These are phyloP conservation scores for Nyctanthes arbortristis DNA, from an alignment of 257 asterid species.

Conservation along the genomic window DNA sequence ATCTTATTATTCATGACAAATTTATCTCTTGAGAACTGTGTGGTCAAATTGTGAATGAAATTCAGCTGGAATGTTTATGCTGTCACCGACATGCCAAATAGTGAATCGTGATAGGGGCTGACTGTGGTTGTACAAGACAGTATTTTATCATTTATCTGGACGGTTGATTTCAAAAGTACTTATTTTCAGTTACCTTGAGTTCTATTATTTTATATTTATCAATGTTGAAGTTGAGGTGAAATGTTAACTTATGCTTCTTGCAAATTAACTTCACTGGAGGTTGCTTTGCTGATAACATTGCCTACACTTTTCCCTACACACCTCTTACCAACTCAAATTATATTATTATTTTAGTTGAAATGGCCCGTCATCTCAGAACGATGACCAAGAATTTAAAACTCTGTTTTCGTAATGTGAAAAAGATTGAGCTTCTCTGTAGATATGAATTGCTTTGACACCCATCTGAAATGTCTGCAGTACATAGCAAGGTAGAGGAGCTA, in stretches of 20 bases:
- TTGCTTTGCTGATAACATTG: neutral
- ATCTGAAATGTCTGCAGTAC: slow-evolving; percentile 64
- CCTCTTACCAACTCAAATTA: neutral
- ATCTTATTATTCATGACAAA: neutral
- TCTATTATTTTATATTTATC: neutral
- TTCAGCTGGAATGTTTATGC: neutral
- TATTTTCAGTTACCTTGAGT: neutral
- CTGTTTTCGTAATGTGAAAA: neutral
- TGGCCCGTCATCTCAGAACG: neutral
- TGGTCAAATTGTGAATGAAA: neutral
- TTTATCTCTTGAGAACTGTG: neutral
- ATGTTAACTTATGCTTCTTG: neutral
- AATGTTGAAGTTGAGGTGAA: neutral
- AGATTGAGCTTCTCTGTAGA: neutral
- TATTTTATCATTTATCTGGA: neutral
- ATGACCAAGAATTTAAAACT: neutral
- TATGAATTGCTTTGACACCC: slow-evolving; percentile 27
- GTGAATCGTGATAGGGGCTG: neutral
- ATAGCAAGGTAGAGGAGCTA: slow-evolving; percentile 60
- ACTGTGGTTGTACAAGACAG: neutral
- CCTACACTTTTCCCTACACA: neutral
- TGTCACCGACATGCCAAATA: neutral
- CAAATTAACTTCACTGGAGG: neutral
- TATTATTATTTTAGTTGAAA: neutral
- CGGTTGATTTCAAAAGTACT: neutral